phyloP scores from a whole-genome alignment of 257 asterid species.

The Solanum etuberosum region DNA sequence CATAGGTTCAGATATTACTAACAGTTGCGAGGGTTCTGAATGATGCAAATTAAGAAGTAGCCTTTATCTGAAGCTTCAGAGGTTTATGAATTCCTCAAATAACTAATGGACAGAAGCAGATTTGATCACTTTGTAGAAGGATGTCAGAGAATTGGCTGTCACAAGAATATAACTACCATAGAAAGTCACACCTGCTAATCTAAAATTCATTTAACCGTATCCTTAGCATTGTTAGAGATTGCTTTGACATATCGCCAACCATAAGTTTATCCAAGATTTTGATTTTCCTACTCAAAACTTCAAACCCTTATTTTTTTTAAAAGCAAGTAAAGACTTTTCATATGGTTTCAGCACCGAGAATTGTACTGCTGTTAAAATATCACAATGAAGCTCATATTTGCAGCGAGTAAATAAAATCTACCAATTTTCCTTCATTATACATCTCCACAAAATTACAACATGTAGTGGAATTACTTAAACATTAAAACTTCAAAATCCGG shows the following conservation, averaged over 20 bases:
- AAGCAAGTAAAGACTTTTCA: not conserved
- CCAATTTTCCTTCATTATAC: not conserved
- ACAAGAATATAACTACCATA: not conserved
- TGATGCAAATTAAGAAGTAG: not conserved
- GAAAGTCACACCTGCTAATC: not conserved
- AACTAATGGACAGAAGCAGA: not conserved
- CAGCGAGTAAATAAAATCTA: not conserved
- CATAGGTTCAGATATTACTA: not conserved
- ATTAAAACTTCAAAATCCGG: not conserved
- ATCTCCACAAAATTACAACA: not conserved
- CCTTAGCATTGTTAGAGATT: not conserved
- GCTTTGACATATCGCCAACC: not conserved
- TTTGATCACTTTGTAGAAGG: not conserved
- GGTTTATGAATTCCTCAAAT: not conserved
- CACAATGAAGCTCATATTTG: not conserved
- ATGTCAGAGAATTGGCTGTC: not conserved
- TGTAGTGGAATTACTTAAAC: not conserved
- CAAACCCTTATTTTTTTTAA: not conserved
- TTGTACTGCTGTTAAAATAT: not conserved
- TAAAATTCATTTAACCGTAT: not conserved
- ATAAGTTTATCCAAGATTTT: not conserved
- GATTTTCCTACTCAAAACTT: not conserved
- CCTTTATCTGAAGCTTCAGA: not conserved
- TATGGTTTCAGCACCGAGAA: not conserved
- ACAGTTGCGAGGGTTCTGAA: not conserved